Conservation (phyloP, 805 yeast species). For the Kuraishia capsulata region DNA sequence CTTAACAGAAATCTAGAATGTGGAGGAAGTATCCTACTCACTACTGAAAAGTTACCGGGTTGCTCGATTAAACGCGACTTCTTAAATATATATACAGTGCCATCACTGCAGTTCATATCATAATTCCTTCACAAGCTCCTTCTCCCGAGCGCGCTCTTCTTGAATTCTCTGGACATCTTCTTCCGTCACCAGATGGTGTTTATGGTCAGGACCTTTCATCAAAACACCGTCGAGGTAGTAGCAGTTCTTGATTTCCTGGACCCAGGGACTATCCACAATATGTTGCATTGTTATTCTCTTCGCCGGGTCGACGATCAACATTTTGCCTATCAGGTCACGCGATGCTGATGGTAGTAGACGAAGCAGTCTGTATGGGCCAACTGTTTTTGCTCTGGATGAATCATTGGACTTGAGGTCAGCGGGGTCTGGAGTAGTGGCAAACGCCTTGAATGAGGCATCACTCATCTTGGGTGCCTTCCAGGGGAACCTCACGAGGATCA, state of each 20-base stretch:
- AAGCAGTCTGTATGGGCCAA: slow-evolving; percentile 68
- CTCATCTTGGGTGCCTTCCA: slow-evolving; percentile 86
- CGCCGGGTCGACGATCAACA: slow-evolving; percentile 54
- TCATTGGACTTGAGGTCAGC: background rate
- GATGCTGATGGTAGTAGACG: slow-evolving; percentile 63
- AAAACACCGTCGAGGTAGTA: slow-evolving; percentile 16
- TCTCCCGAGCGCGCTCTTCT: slow-evolving; percentile 21
- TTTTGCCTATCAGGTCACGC: slow-evolving; percentile 48
- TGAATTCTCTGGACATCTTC: slow-evolving; percentile 42
- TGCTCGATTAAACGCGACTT: too few relatives aligned
- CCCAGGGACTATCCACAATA: slow-evolving; percentile 50
- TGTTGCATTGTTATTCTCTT: slow-evolving; percentile 52
- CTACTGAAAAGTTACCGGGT: too few relatives aligned
- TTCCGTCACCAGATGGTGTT: slow-evolving; percentile 62
- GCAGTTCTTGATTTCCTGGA: slow-evolving; percentile 48
- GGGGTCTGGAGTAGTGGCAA: slow-evolving; percentile 21
- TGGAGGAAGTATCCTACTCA: too few relatives aligned
- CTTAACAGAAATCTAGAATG: too few relatives aligned
- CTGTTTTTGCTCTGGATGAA: slow-evolving; percentile 6
- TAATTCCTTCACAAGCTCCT: slow-evolving; percentile 10
- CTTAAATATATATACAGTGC: too few relatives aligned
- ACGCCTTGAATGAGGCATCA: slow-evolving; percentile 70
- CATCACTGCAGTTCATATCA: too few relatives aligned
- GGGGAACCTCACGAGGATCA: slow-evolving; percentile 81
- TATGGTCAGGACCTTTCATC: slow-evolving; percentile 31